A percentile compares a stretch with the other conserved stretches of the same genome.
Evolutionary conservation across 2,329 filamentous ascomycete species (phyloP).

Genomic region (Cladosporium austrohemisphaericum): DNA sequence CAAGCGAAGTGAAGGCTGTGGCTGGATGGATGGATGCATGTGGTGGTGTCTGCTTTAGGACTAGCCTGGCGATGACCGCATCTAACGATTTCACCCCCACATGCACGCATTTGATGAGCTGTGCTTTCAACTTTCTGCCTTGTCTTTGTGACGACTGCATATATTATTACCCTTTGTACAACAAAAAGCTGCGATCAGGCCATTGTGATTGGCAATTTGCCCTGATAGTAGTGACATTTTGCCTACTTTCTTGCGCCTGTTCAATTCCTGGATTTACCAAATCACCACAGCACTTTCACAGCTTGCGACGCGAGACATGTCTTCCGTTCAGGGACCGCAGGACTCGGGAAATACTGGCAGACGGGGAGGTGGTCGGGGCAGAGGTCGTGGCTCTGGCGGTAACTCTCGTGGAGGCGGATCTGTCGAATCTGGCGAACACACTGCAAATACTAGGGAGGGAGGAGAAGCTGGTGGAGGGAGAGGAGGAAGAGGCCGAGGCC

Average conservation of each 20-base stretch:
- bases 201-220: too few relatives aligned
- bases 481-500: conserved; percentile 25
- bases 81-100: too few relatives aligned
- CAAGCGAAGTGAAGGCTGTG: too few relatives aligned
- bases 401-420: conserved; percentile 6
- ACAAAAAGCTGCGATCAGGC: too few relatives aligned
- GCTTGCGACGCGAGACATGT: background rate
- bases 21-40: too few relatives aligned
- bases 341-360: background rate
- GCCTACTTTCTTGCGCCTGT: background rate
- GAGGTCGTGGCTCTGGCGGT: conserved; percentile 22
- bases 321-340: background rate
- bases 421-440: conserved; percentile 14
- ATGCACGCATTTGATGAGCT: too few relatives aligned
- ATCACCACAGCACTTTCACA: background rate
- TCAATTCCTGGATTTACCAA: background rate
- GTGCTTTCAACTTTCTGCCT: too few relatives aligned
- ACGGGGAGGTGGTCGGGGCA: conserved; percentile 21
- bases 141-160: too few relatives aligned
- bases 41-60: too few relatives aligned
- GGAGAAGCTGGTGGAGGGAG: conserved; percentile 18
- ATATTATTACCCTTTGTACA: too few relatives aligned
- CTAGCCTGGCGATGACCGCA: conserved; percentile 12
- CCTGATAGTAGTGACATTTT: too few relatives aligned
- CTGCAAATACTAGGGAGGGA: conserved; percentile 12